Evolutionary conservation across 164 flowering plant genomes (phyloP), one percentile per base, ranked within the genome.

Genomic region (Malania oleifera): DNA sequence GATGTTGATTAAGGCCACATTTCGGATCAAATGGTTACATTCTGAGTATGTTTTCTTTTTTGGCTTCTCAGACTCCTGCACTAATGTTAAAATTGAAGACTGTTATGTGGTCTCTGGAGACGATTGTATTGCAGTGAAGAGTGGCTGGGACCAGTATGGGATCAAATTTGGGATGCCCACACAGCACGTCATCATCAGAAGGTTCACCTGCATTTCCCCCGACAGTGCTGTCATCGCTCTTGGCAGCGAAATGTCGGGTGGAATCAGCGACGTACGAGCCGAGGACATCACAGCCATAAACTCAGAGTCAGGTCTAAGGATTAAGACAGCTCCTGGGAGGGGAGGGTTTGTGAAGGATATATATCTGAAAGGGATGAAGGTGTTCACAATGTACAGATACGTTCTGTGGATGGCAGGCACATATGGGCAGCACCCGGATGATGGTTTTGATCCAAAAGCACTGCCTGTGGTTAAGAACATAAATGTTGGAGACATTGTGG

Each of bases 131-230:
- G 46, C 46, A 18, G 46, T 43, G 46, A 43, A 43, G 46, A 43
- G 46, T 10, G 46, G 46, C 0, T 43, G 46, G 46, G 46, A 43
- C 22, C 46, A 43, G 22, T 43, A 43, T 10, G 46, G 46, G 5
- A 43, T 43, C 46, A 43, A 43, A 43, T 43, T 43, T 10, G 46
- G 22, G 22, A 43, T n/a, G 46, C 46, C 46, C 20, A 43, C 46
- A 5, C 20, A 43, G 46, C 46, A 43, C 22, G 12, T 43, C 20
- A 43, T 43, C 46, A 43, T 43, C 46, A 43, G 46, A 10, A n/a
- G 46, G 22, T 4, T 43, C 22, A 43, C 8, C 46, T 43, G 46
- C 22, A n/a, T 43, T 10, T 43, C 46, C 46, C 46, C 46, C 22
- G 7, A 6, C 46, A 17, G 22, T 18, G 46, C 46, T 22, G 22